Evolutionary conservation across 2,329 filamentous ascomycete species (phyloP), one percentile per base, ranked within the genome.

Genomic region (Colletotrichum musicola): DNA sequence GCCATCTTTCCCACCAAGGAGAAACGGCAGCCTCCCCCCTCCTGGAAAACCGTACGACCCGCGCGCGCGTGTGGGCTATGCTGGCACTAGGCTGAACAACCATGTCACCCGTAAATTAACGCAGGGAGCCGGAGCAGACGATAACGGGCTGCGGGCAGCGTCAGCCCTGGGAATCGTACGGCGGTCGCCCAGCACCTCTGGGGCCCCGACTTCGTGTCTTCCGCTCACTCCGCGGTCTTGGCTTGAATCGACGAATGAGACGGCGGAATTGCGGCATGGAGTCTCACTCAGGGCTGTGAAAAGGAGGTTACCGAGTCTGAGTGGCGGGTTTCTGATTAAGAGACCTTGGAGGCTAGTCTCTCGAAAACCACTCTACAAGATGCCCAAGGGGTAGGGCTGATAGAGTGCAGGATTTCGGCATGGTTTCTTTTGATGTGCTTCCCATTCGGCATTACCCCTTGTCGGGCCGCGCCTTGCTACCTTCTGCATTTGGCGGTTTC

Each of bases 321-420:
- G 59, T 64, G 59, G 64, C 59, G 59, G 64, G 64, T 67, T 67
- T 67, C 64, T 67, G 53, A 63, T 58, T 62, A 18, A 67, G 35
- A 20, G 30, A 35, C 7, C 16, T 49, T 61, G 20, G 46, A 51
- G 35, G 25, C 38, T 63, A 47, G 35, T 38, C 18, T 42, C 18
- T 10, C 12, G 2, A 3, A 35, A 44, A 10, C 14, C 14, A 47
- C 18, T 10, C 7, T 14, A 47, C 46, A 53, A 58, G 25, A 18
- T 51, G 53, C 35, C 53, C 53, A 42, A 30, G n/a, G 44, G 51
- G 42, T 25, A 50, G 22, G 30, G 44, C 42, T 44, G 42, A 40
- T 54, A 62, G 53, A 57, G 44, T 57, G 49, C 54, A 27, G 18
- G 42, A 56, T 38, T 40, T 53, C 38, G 46, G n/a, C 16, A 51